Evolutionary conservation across 371 early-diverging fungal genomes (phyloP), one percentile per base, ranked within the genome.

Genomic region (Mucor indicus): DNA sequence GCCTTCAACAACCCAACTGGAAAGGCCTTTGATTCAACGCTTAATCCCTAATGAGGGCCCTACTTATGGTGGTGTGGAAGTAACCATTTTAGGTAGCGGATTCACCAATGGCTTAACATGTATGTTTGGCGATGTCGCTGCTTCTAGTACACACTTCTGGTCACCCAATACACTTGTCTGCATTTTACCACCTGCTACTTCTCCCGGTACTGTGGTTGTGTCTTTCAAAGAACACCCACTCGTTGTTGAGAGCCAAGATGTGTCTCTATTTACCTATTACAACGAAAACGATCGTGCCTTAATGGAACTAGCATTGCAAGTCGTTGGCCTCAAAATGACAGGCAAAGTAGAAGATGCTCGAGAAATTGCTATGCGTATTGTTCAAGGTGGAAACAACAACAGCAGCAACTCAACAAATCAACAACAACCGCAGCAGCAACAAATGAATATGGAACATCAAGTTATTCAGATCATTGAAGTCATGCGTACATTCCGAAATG

Each of bases 231-330:
- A 81, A 32, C 62, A 63, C 37, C 60, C 55, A 1, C 50, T 65
- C 11, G 61, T 69, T 16, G 47, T 65, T 4, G 69, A 64, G 16
- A 72, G 78, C 13, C 74, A 79, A 16, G 76, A 79, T 32, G 75
- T 79, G 1, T 71, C 72, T 0, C 51, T 77, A n/a, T 81, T 86
- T 31, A 79, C 74, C 20, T 87, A 86, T 33, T 75, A 83, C 38
- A 84, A 86, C 39, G 81, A 88, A 46, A 75, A 85, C 22, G 92
- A 93, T 39, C 79, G 85, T 30, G 88, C 88, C 21, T 56, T 93
- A 36, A 80, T 91, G 61, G 90, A 89, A 46, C 69, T 93, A 25
- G 89, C 90, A 2, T 53, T 93, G 48, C 90, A 91, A 44, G 89
- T 91, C 0, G 78, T 91, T 4, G 91, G 91, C 3, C 64, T 93